Conservation (phyloP, 805 yeast species). For the Lipomyces mesembrius region DNA sequence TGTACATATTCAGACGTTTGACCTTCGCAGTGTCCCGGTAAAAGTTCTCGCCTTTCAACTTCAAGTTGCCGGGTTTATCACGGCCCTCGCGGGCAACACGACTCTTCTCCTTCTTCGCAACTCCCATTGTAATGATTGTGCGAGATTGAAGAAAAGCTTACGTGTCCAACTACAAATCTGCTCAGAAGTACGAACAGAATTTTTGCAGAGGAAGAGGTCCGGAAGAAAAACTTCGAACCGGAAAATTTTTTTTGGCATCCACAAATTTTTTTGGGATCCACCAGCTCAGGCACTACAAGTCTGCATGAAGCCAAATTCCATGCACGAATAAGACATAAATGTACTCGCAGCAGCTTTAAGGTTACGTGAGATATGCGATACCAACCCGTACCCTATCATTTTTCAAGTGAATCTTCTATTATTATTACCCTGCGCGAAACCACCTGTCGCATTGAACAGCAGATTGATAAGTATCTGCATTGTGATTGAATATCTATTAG, state of each 20-base stretch:
- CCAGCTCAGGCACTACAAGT: not conserved
- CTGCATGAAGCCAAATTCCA: not conserved
- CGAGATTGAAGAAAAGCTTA: not conserved
- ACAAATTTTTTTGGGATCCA: no score
- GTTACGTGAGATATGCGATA: not conserved
- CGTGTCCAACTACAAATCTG: not conserved
- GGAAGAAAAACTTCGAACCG: not conserved
- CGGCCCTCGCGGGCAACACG: conserved; percentile 85
- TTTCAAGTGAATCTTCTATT: not conserved
- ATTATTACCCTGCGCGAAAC: not conserved
- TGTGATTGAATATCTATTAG: not conserved
- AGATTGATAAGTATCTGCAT: not conserved
- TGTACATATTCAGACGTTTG: conserved; percentile 88
- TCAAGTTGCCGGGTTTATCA: conserved; percentile 74
- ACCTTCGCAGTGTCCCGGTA: conserved; percentile 55
- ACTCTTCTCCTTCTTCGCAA: conserved; percentile 86
- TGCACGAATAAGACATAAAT: not conserved
- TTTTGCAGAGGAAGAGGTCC: not conserved
- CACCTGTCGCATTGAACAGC: not conserved
- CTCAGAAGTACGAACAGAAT: conserved; percentile 3
- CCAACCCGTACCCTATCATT: not conserved
- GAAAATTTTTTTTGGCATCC: no score
- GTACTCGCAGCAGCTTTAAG: not conserved
- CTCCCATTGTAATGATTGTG: conserved; percentile 65
- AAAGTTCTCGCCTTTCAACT: conserved; percentile 96